Percentiles rank a stretch among this genome's conserved stretches.
These are phyloP conservation scores for Colletotrichum tamarilloi DNA, from an alignment of 2,329 filamentous ascomycete genomes.

Conservation along the genomic window DNA sequence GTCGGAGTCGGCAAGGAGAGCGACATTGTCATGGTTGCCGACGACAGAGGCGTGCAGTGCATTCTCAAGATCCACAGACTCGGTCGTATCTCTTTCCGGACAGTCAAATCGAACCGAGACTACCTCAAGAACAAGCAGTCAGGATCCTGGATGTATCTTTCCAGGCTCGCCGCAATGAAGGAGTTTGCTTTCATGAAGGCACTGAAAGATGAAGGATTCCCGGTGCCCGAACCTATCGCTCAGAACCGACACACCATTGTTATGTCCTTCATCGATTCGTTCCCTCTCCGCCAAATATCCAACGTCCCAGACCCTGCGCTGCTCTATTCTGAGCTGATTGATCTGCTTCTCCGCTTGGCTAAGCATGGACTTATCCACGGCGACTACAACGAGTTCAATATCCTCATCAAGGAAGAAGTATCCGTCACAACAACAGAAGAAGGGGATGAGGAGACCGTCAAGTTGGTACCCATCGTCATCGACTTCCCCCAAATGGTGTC, in stretches of 20 bases:
- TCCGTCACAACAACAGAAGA: conserved; percentile 46
- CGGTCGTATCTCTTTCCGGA: conserved; percentile 95
- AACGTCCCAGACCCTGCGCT: conserved; percentile 83
- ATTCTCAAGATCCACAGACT: conserved; percentile 97
- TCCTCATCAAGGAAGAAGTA: conserved; percentile 84
- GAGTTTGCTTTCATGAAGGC: conserved; percentile 96
- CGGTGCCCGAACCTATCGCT: conserved; percentile 86
- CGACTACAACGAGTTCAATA: conserved; percentile 99
- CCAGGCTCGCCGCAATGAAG: conserved; percentile 89
- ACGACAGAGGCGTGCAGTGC: conserved; percentile 78
- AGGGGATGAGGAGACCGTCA: conserved; percentile 58
- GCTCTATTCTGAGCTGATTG: conserved; percentile 93
- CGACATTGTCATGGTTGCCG: conserved; percentile 94
- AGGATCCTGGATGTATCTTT: conserved; percentile 98
- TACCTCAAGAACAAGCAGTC: conserved; percentile 85
- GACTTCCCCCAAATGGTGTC: conserved; percentile 99
- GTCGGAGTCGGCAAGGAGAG: conserved; percentile 98
- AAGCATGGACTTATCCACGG: conserved; percentile 93
- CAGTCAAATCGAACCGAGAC: conserved; percentile 94
- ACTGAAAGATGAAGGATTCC: conserved; percentile 84
- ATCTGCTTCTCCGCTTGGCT: conserved; percentile 85
- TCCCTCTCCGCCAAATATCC: conserved; percentile 89
- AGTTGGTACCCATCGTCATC: conserved; percentile 84
- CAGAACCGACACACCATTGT: conserved; percentile 96
- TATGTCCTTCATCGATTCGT: conserved; percentile 94